Conservation (phyloP, 345 rosid species). For the Eucalyptus curtisii region DNA sequence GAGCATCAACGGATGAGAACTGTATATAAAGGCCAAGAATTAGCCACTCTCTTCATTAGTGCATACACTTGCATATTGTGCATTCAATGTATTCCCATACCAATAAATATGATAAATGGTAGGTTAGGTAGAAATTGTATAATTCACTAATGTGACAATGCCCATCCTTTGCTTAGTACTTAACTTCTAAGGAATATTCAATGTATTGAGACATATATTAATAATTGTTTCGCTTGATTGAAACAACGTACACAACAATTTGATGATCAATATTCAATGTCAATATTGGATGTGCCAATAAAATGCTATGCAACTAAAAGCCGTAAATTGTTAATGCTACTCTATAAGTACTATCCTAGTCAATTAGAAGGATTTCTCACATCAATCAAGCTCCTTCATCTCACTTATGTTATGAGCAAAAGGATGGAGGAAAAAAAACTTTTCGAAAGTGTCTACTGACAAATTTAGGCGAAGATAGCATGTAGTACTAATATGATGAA, state of each 20-base stretch:
- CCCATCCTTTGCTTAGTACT: background rate
- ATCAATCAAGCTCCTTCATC: background rate
- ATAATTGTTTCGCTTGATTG: background rate
- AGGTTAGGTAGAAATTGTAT: background rate
- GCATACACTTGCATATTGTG: background rate
- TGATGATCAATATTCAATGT: background rate
- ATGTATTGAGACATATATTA: background rate
- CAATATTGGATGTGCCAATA: background rate
- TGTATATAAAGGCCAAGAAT: background rate
- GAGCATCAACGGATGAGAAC: background rate
- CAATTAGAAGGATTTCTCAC: background rate
- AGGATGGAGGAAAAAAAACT: background rate
- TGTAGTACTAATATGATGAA: background rate
- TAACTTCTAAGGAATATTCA: background rate
- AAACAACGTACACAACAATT: background rate
- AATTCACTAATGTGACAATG: background rate
- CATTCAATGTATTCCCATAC: background rate
- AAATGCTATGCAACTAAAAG: background rate
- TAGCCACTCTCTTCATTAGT: background rate
- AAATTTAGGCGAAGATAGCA: background rate
- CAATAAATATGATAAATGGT: background rate
- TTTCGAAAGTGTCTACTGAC: background rate
- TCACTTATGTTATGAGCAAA: background rate
- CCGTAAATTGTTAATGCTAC: background rate
- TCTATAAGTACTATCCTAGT: background rate